Conservation (phyloP, 345 rosid species). For the Acer saccharum region DNA sequence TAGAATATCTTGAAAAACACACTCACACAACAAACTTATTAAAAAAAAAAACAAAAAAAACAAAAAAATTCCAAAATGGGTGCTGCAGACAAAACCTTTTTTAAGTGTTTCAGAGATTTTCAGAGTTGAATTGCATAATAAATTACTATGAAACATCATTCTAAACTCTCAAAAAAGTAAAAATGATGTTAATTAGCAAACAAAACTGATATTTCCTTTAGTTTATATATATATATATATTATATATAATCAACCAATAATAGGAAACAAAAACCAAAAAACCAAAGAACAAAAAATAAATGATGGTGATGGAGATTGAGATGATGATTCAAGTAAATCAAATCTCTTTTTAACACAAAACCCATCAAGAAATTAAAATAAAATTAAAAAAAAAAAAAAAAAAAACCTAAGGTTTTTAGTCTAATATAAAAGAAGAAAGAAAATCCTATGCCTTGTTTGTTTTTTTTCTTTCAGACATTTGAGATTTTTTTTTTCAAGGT, state of each 20-base stretch:
- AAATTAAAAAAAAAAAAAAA: neutral
- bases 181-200: neutral
- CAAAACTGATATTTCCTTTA: constrained; percentile 14
- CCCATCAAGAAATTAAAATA: neutral
- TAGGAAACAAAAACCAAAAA: neutral
- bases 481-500: neutral
- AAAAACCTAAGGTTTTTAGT: constrained; percentile 26
- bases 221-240: neutral
- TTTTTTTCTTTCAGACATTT: neutral
- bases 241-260: constrained; percentile 26
- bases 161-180: constrained; percentile 23
- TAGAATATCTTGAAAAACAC: constrained; percentile 56
- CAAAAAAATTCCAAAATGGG: constrained; percentile 7
- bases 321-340: constrained; percentile 25
- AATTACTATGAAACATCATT: constrained; percentile 40
- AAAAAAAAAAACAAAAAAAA: neutral
- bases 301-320: neutral
- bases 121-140: constrained; percentile 28
- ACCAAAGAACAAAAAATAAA: neutral
- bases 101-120: constrained; percentile 30
- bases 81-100: constrained; percentile 24
- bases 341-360: constrained; percentile 24
- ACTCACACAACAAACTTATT: constrained; percentile 14
- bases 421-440: constrained; percentile 14
- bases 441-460: constrained; percentile 15